These are phyloP conservation scores for Blastobotrys raffinosifermentans DNA, from an alignment of 1,139 yeast species.

Conservation along the genomic window DNA sequence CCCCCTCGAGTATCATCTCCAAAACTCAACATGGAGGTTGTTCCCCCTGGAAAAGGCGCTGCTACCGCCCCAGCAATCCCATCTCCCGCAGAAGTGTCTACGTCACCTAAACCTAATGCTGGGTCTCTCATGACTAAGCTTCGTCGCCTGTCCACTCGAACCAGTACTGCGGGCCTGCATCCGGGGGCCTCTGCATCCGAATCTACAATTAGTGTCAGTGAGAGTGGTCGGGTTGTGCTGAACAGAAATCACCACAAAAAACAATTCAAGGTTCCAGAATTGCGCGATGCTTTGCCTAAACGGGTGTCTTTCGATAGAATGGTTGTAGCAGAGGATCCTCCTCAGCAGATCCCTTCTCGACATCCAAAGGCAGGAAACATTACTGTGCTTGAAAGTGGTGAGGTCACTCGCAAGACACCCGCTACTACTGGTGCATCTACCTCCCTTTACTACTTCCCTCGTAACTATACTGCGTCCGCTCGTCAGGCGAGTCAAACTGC, in stretches of 20 bases:
- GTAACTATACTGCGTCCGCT: conserved; percentile 25
- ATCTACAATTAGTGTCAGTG: background rate
- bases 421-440: conserved; percentile 20
- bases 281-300: conserved; percentile 27
- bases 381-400: conserved; percentile 39
- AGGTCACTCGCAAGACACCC: conserved; percentile 32
- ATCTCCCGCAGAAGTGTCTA: conserved; percentile 3
- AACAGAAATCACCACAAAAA: conserved; percentile 44
- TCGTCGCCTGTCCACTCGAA: conserved; percentile 17
- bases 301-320: conserved; percentile 69
- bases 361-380: conserved; percentile 79
- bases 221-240: conserved; percentile 34
- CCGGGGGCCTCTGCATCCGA: background rate
- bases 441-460: conserved; percentile 15
- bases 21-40: conserved; percentile 14
- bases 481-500: conserved; percentile 28
- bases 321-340: conserved; percentile 71
- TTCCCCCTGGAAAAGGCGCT: conserved; percentile 5
- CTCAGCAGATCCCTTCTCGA: conserved; percentile 90
- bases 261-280: conserved; percentile 38
- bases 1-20: conserved; percentile 18
- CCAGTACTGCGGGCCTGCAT: too few species aligned
- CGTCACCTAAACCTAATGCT: conserved; percentile 5
- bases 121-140: conserved; percentile 21
- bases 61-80: conserved; percentile 9